Percentiles rank a stretch among this genome's conserved stretches.
phyloP scores from a whole-genome alignment of 805 yeast genomes.

The Martiniozyma abietophila region DNA sequence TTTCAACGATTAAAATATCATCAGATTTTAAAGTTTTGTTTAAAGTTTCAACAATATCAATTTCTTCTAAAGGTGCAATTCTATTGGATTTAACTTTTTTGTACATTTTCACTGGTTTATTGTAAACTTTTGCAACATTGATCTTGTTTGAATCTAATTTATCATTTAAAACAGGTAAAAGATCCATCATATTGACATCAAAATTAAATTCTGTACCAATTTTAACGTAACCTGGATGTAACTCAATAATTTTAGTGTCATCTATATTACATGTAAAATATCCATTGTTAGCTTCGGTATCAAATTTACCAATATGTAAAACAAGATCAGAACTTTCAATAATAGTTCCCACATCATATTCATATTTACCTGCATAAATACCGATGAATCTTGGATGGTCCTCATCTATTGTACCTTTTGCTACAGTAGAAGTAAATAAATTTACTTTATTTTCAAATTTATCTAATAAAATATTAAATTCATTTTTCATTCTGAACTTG shows the following conservation, averaged over 20 bases:
- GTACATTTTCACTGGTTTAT: slow-evolving; percentile 5
- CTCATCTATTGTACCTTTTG: slow-evolving; percentile 34
- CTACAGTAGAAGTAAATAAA: slow-evolving; percentile 31
- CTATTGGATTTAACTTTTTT: slow-evolving; percentile 2
- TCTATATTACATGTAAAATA: slow-evolving; percentile 36
- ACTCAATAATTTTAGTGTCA: slow-evolving; percentile 22
- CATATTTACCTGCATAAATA: slow-evolving; percentile 31
- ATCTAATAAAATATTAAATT: slow-evolving; percentile 24
- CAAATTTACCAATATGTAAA: slow-evolving; percentile 58
- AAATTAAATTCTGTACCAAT: slow-evolving; percentile 25
- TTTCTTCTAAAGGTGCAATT: slow-evolving; percentile 22
- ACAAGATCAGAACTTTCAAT: slow-evolving; percentile 55
- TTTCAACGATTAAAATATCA: slow-evolving; percentile 37
- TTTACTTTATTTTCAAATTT: slow-evolving; percentile 29
- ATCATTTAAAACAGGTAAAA: slow-evolving; percentile 27
- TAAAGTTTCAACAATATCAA: slow-evolving; percentile 28
- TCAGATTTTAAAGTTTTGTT: slow-evolving; percentile 27
- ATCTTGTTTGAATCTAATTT: slow-evolving; percentile 26
- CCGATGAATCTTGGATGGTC: slow-evolving; percentile 34
- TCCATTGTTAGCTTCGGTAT: slow-evolving; percentile 59
- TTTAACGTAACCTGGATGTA: slow-evolving; percentile 34
- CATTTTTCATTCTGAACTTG: slow-evolving; percentile 28
- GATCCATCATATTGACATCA: slow-evolving; percentile 26
- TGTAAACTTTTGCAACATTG: background rate
- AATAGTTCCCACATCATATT: slow-evolving; percentile 26